Evolutionary conservation across 148 eudicot species (phyloP).

Genomic region (Heliosperma pusillum): DNA sequence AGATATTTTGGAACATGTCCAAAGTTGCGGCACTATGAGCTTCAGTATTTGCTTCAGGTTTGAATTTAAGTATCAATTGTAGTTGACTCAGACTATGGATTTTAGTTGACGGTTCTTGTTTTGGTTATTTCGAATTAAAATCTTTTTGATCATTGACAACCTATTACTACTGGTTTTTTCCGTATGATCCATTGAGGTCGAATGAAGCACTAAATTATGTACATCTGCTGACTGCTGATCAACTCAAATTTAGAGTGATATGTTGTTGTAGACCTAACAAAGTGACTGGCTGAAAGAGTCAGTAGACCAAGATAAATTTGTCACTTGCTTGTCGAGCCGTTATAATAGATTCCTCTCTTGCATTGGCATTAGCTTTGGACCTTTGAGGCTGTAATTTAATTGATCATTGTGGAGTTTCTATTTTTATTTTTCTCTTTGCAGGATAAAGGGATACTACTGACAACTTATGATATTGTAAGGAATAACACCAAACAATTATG

Average conservation of each 20-base stretch:
- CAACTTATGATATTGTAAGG: conserved; percentile 92
- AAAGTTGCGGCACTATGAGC: conserved; percentile 78
- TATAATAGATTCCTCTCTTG: not conserved
- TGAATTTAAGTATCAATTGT: conserved; percentile 11
- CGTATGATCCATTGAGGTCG: not conserved
- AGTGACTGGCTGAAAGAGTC: not conserved
- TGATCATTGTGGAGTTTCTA: not conserved
- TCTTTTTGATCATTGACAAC: conserved; percentile 7
- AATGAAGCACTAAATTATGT: not conserved
- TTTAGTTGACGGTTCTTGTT: not conserved
- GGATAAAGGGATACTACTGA: conserved; percentile 87
- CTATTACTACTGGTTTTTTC: not conserved
- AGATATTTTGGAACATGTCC: conserved; percentile 76
- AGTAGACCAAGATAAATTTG: not conserved
- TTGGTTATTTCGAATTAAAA: not conserved
- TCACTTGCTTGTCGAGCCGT: not conserved
- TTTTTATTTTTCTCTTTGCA: conserved; percentile 32
- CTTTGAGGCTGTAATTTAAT: not conserved
- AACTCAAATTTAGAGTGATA: not conserved
- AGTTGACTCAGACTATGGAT: not conserved
- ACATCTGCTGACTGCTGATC: not conserved
- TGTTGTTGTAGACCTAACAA: not conserved
- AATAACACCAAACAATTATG: conserved; percentile 66
- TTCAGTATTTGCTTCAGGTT: conserved; percentile 89
- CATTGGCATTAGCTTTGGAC: not conserved